A percentile compares a stretch with the other conserved stretches of the same genome.
phyloP scores from a whole-genome alignment of 2,329 filamentous ascomycete species.

The Tolypocladium amazonense region DNA sequence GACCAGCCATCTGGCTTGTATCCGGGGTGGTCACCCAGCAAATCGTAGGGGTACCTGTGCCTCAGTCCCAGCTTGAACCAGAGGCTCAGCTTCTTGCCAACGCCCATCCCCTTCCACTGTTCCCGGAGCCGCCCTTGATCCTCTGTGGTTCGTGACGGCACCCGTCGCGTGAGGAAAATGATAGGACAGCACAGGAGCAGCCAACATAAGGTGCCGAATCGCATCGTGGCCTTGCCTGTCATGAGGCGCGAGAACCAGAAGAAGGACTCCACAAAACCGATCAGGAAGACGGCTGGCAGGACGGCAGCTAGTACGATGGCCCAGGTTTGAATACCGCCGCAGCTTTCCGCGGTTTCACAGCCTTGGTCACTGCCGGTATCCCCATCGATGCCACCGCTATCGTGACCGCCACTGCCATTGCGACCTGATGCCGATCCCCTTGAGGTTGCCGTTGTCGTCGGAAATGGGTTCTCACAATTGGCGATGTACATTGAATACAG shows the following conservation, averaged over 20 bases:
- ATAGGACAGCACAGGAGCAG: slow-evolving; percentile 7
- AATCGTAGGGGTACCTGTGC: slow-evolving; percentile 5
- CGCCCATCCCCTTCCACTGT: slow-evolving; percentile 5
- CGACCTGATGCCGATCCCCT: neutral
- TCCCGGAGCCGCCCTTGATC: slow-evolving; percentile 6
- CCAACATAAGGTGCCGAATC: slow-evolving; percentile 19
- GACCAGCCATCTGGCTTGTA: neutral
- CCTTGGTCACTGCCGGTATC: neutral
- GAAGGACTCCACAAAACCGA: slow-evolving; percentile 19
- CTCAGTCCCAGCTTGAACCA: slow-evolving; percentile 10
- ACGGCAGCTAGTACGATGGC: slow-evolving; percentile 14
- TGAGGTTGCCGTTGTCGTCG: neutral
- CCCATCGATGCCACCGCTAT: neutral
- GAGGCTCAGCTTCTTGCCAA: slow-evolving; percentile 5
- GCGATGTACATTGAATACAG: slow-evolving; percentile 9
- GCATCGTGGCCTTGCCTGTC: slow-evolving; percentile 15
- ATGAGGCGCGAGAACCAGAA: slow-evolving; percentile 21
- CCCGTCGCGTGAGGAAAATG: slow-evolving; percentile 7
- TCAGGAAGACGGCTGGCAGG: slow-evolving; percentile 16
- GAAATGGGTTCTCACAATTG: slow-evolving; percentile 8
- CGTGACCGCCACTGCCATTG: neutral
- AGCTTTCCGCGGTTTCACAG: neutral
- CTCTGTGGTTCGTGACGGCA: slow-evolving; percentile 2
- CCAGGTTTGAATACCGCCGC: slow-evolving; percentile 3
- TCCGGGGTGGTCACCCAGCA: slow-evolving; percentile 6